A percentile compares a stretch with the other conserved stretches of the same genome.
phyloP scores from a whole-genome alignment of 352 stramenopile species.

The Phytophthora brassicae region DNA sequence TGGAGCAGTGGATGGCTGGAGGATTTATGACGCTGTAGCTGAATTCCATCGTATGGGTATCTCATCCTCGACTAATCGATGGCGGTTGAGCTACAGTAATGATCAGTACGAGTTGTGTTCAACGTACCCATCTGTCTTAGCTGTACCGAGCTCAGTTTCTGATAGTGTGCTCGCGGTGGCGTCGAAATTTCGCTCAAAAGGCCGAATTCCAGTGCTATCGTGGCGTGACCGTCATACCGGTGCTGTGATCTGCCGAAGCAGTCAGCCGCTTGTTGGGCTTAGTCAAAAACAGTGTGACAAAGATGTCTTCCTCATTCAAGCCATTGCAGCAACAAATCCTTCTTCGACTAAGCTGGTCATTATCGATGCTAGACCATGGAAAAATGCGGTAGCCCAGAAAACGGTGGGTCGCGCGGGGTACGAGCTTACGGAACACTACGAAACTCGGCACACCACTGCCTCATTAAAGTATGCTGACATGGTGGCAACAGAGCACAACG shows the following conservation, averaged over 20 bases:
- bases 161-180: conserved; percentile 64
- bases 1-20: conserved; percentile 55
- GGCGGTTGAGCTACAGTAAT: conserved; percentile 75
- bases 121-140: conserved; percentile 82
- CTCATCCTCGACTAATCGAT: conserved; percentile 45
- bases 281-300: conserved; percentile 82
- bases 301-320: conserved; percentile 84
- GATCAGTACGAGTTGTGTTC: conserved; percentile 65
- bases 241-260: conserved; percentile 80
- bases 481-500: conserved; percentile 40
- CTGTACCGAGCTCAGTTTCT: conserved; percentile 60
- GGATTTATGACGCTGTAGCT: conserved; percentile 63
- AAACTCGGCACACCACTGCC: conserved; percentile 60
- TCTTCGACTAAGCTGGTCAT: conserved; percentile 86
- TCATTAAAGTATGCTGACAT: conserved; percentile 72
- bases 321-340: conserved; percentile 73
- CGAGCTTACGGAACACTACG: conserved; percentile 86
- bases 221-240: conserved; percentile 77
- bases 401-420: conserved; percentile 87
- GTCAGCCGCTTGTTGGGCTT: conserved; percentile 82
- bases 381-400: conserved; percentile 91
- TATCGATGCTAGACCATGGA: conserved; percentile 88
- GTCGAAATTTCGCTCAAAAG: conserved; percentile 86
- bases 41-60: conserved; percentile 78
- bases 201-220: conserved; percentile 79